Conservation (phyloP, 139 green algal species). For the Axilococcus clingmanii region DNA sequence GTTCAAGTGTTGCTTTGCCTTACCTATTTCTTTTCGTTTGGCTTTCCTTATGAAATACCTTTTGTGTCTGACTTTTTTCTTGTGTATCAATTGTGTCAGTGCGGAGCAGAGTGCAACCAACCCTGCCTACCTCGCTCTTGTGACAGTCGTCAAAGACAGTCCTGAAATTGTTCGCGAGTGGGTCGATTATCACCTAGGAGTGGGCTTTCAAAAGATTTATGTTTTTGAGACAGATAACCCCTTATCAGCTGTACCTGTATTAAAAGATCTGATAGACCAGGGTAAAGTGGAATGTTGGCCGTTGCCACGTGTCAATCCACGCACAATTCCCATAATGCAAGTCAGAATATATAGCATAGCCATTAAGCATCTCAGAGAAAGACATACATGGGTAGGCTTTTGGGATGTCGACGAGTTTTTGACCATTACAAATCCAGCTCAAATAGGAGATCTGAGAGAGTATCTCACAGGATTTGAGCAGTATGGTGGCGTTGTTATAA, state of each 20-base stretch:
- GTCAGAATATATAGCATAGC: constrained; percentile 12
- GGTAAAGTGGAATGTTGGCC: constrained; percentile 8
- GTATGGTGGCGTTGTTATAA: constrained; percentile 8
- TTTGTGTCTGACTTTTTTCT: no score
- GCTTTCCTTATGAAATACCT: no score
- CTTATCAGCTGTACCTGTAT: neutral
- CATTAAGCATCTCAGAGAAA: constrained; percentile 2
- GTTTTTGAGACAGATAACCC: constrained; percentile 14
- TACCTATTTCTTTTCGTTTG: no score
- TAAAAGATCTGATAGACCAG: neutral
- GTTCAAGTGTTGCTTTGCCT: no score
- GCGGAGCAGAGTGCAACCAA: no score
- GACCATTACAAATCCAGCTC: neutral
- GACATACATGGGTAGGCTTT: constrained; percentile 14
- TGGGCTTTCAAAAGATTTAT: constrained; percentile 13
- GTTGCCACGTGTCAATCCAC: constrained; percentile 11
- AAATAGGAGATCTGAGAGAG: neutral
- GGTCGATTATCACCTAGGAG: constrained; percentile 11
- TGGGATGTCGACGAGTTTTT: constrained; percentile 23
- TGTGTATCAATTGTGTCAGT: no score
- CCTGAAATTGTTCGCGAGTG: constrained; percentile 9
- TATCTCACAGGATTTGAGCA: constrained; percentile 3
- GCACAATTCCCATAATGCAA: constrained; percentile 10
- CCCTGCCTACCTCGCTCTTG: constrained; percentile 5
- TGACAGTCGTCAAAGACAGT: constrained; percentile 6